Conservation (phyloP, 306 rosid genomes). For the Sindora glabra region DNA sequence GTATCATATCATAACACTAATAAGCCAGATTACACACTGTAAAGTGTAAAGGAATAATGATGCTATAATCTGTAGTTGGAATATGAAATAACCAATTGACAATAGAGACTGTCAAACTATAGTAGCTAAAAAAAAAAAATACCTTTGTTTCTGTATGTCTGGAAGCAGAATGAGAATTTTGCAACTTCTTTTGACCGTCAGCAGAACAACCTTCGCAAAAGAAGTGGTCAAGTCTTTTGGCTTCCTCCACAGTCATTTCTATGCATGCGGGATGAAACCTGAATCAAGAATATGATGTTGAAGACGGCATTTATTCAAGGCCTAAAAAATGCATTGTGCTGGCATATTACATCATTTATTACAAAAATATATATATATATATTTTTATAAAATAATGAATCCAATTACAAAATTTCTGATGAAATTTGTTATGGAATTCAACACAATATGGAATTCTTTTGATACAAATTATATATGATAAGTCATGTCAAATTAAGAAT, state of each 20-base stretch:
- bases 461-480: no score
- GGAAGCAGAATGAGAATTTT: slow-evolving; percentile 59
- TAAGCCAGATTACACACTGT: no score
- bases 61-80: slow-evolving; percentile 1
- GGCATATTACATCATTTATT: background rate
- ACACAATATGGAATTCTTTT: no score
- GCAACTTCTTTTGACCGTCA: slow-evolving; percentile 85
- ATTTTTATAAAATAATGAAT: no score
- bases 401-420: no score
- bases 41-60: no score
- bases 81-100: slow-evolving; percentile 4
- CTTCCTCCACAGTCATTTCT: slow-evolving; percentile 96
- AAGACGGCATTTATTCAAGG: slow-evolving; percentile 25
- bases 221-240: slow-evolving; percentile 83
- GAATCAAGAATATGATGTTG: slow-evolving; percentile 46
- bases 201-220: slow-evolving; percentile 87
- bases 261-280: slow-evolving; percentile 99
- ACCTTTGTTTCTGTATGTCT: slow-evolving; percentile 81
- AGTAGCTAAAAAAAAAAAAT: slow-evolving; percentile 24
- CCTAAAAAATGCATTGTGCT: background rate
- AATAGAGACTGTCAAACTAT: background rate
- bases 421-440: no score
- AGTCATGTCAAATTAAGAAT: no score
- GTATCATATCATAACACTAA: no score
- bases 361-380: slow-evolving; percentile 1